Percentiles rank a stretch among this genome's conserved stretches.
Conservation (phyloP, 495 filamentous ascomycete species). For the Eremomyces bilateralis region DNA sequence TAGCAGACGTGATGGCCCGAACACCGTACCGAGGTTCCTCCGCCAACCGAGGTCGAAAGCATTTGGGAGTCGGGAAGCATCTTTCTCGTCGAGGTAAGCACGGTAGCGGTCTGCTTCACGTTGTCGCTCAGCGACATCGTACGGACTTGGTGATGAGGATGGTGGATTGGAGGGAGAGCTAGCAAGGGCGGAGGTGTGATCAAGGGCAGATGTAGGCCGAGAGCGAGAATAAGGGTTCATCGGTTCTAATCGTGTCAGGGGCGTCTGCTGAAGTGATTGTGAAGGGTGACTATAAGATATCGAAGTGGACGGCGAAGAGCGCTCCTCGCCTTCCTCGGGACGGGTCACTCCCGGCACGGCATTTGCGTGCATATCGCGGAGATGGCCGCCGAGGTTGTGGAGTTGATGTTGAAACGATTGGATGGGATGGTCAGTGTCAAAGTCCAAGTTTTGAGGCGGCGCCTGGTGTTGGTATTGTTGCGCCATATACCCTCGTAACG, state of each 20-base stretch:
- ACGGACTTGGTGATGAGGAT: no score
- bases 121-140: slow-evolving; percentile 49
- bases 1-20: slow-evolving; percentile 44
- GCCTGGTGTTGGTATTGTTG: slow-evolving; percentile 22
- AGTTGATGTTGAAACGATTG: slow-evolving; percentile 1
- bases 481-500: slow-evolving; percentile 46
- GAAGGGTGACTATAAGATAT: no score
- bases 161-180: no score
- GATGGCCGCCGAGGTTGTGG: slow-evolving; percentile 44
- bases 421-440: no score
- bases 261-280: slow-evolving; percentile 21
- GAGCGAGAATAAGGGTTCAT: no score
- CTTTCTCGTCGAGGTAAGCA: slow-evolving; percentile 71
- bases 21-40: slow-evolving; percentile 62
- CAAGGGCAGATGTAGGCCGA: no score
- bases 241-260: no score
- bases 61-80: slow-evolving; percentile 66
- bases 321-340: slow-evolving; percentile 50
- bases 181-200: no score
- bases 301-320: slow-evolving; percentile 13
- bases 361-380: slow-evolving; percentile 64
- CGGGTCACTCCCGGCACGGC: slow-evolving; percentile 59
- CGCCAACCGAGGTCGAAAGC: slow-evolving; percentile 77
- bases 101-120: slow-evolving; percentile 59
- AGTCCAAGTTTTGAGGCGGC: slow-evolving; percentile 25